phyloP scores from a whole-genome alignment of 2,329 filamentous ascomycete species.

The Xylaria sp. region DNA sequence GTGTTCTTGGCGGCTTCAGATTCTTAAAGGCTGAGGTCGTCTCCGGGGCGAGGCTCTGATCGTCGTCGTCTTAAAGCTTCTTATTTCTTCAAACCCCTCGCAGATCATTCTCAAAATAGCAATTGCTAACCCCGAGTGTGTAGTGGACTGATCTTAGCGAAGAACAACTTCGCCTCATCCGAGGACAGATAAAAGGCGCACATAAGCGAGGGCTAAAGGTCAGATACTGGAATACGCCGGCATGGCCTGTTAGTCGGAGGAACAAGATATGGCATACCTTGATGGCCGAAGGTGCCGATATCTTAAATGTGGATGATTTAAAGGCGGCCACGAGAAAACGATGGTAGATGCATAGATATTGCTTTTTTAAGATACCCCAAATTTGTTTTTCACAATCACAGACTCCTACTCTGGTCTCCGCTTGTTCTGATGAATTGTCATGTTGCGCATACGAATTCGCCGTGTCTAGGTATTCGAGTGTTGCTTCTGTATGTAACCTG shows the following conservation, averaged over 20 bases:
- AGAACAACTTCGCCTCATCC: slow-evolving; percentile 55
- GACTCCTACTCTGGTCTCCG: too few relatives aligned
- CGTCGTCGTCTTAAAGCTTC: background rate
- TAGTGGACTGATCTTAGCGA: slow-evolving; percentile 54
- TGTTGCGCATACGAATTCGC: too few relatives aligned
- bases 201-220: slow-evolving; percentile 64
- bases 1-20: background rate
- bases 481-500: too few relatives aligned
- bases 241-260: slow-evolving; percentile 65
- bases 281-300: slow-evolving; percentile 66
- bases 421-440: background rate
- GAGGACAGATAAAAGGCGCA: slow-evolving; percentile 57
- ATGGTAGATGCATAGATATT: slow-evolving; percentile 49
- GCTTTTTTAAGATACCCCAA: slow-evolving; percentile 9
- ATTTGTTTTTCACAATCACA: background rate
- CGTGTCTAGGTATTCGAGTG: background rate
- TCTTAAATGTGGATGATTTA: slow-evolving; percentile 72
- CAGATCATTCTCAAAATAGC: background rate
- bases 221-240: slow-evolving; percentile 70
- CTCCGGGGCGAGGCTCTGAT: background rate
- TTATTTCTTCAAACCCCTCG: background rate
- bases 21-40: background rate
- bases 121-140: background rate
- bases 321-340: slow-evolving; percentile 56
- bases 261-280: slow-evolving; percentile 68